Conservation (phyloP, 352 stramenopile genomes). For the Globisporangium lucens region DNA sequence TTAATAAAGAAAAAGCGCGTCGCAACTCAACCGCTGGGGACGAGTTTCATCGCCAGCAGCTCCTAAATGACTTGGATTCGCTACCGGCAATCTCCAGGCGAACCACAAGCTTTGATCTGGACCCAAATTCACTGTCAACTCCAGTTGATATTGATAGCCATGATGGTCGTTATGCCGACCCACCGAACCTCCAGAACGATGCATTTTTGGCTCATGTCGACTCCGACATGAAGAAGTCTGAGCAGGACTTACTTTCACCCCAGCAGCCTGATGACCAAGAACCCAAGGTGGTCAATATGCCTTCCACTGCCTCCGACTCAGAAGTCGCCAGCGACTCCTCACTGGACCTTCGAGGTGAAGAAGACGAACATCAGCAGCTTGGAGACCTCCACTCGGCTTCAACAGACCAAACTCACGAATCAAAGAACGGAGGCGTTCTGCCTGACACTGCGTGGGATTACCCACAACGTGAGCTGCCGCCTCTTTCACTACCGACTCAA, state of each 20-base stretch:
- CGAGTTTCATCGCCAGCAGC: neutral
- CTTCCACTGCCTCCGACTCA: neutral
- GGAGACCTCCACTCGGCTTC: neutral
- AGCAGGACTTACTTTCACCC: neutral
- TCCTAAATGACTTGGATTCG: neutral
- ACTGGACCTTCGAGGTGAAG: neutral
- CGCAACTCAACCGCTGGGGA: neutral
- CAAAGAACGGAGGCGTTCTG: neutral
- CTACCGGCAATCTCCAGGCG: neutral
- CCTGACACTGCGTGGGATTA: neutral
- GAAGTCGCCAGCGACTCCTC: neutral
- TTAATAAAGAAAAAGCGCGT: neutral
- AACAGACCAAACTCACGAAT: neutral
- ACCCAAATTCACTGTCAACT: neutral
- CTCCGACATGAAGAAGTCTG: neutral
- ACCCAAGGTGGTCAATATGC: neutral
- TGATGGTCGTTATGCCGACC: neutral
- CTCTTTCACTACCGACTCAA: neutral
- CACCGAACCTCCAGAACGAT: neutral
- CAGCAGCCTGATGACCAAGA: neutral
- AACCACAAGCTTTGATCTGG: neutral
- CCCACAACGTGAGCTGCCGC: neutral
- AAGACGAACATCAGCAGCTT: neutral
- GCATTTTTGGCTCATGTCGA: neutral
- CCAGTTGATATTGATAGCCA: neutral